Percentiles rank a stretch among this genome's conserved stretches.
Conservation (phyloP, 495 filamentous ascomycete species). For the Rostrohypoxylon terebratum region DNA sequence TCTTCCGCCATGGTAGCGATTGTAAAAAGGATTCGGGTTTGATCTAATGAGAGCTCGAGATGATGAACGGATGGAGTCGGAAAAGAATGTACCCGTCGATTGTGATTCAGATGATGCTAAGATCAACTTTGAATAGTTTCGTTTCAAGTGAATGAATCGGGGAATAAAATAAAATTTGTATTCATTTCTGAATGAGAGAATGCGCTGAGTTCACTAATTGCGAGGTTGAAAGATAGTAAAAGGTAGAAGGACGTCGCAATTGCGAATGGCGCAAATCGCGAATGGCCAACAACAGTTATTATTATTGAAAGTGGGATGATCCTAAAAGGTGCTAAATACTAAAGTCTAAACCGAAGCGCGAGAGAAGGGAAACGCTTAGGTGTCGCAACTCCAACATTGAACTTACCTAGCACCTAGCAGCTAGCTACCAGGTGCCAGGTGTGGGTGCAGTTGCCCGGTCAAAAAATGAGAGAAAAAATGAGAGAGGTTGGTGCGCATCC, state of each 20-base stretch:
- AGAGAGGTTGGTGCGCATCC: constrained; percentile 20
- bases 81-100: constrained; percentile 4
- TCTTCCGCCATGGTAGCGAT: constrained; percentile 54
- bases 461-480: constrained; percentile 33
- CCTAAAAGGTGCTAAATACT: neutral
- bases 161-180: neutral
- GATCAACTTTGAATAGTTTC: neutral
- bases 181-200: constrained; percentile 17
- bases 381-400: too few relatives aligned
- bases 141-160: neutral
- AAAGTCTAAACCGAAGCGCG: neutral
- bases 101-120: neutral
- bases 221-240: constrained; percentile 4
- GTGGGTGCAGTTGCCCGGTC: constrained; percentile 8
- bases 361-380: neutral
- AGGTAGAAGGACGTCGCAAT: neutral
- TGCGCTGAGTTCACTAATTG: constrained; percentile 1
- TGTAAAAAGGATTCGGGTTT: neutral
- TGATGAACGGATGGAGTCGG: neutral
- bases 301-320: neutral
- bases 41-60: neutral
- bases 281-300: neutral
- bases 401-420: neutral
- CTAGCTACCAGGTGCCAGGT: too few relatives aligned
- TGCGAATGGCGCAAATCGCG: constrained; percentile 23